These are phyloP conservation scores for Scheffersomyces titani DNA, from an alignment of 1,139 yeast genomes.

Conservation along the genomic window DNA sequence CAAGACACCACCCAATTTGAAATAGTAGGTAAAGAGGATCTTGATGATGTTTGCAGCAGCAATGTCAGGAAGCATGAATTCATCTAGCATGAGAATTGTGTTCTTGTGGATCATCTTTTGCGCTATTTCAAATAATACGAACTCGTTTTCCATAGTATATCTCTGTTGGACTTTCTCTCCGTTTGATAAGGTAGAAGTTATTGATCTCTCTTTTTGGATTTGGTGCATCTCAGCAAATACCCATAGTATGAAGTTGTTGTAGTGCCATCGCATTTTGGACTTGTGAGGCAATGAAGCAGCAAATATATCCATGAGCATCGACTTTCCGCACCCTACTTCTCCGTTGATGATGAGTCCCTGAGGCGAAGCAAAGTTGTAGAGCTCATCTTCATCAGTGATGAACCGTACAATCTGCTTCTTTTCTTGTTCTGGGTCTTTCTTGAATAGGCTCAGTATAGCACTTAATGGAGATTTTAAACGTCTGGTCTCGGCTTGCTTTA, in stretches of 20 bases:
- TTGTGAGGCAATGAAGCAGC: slow-evolving; percentile 64
- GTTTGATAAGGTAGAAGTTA: slow-evolving; percentile 30
- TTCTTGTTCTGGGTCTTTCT: slow-evolving; percentile 28
- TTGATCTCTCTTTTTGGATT: slow-evolving; percentile 45
- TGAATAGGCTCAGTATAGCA: slow-evolving; percentile 22
- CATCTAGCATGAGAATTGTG: slow-evolving; percentile 66
- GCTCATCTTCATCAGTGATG: slow-evolving; percentile 66
- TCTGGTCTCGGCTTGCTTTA: slow-evolving; percentile 25
- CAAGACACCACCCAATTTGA: slow-evolving; percentile 71
- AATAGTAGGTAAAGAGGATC: slow-evolving; percentile 64
- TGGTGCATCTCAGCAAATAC: slow-evolving; percentile 63
- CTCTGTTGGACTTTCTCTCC: slow-evolving; percentile 28
- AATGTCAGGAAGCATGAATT: slow-evolving; percentile 72
- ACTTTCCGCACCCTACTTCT: slow-evolving; percentile 77
- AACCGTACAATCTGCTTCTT: slow-evolving; percentile 42
- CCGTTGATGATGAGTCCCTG: slow-evolving; percentile 69
- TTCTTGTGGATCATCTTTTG: slow-evolving; percentile 60
- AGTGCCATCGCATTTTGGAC: slow-evolving; percentile 72
- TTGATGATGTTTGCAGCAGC: slow-evolving; percentile 72
- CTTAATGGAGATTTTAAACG: slow-evolving; percentile 13
- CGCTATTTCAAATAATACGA: slow-evolving; percentile 66
- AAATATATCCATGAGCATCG: slow-evolving; percentile 73
- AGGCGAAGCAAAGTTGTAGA: slow-evolving; percentile 57
- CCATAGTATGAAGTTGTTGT: slow-evolving; percentile 68
- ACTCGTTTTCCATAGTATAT: slow-evolving; percentile 59